phyloP scores from a whole-genome alignment of 371 early-diverging fungal species.

The Rhizopus delemar region DNA sequence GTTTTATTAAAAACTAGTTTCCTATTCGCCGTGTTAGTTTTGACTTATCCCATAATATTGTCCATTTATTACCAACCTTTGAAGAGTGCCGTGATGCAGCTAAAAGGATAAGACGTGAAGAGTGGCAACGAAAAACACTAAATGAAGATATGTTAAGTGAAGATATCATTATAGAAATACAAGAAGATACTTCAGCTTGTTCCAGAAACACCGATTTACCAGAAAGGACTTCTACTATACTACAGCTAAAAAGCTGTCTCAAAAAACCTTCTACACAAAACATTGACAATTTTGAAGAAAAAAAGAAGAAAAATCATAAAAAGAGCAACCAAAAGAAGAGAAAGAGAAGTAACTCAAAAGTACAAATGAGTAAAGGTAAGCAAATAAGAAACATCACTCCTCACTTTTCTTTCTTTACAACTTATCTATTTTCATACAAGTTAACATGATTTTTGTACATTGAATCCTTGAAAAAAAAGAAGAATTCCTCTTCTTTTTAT shows the following conservation, averaged over 20 bases:
- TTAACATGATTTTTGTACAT: slow-evolving; percentile 21
- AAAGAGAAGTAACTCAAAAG: slow-evolving; percentile 20
- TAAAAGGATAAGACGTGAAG: slow-evolving; percentile 34
- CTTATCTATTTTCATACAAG: not conserved
- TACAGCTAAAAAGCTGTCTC: slow-evolving; percentile 22
- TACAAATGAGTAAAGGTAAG: slow-evolving; percentile 3
- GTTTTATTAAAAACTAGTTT: not conserved
- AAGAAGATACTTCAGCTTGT: slow-evolving; percentile 22
- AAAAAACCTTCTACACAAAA: slow-evolving; percentile 21
- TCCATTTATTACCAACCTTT: slow-evolving; percentile 43
- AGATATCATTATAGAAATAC: slow-evolving; percentile 45
- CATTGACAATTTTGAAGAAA: not conserved
- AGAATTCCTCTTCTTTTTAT: not conserved
- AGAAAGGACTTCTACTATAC: not conserved
- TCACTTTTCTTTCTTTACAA: not conserved
- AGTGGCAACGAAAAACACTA: slow-evolving; percentile 31
- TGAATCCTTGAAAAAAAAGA: slow-evolving; percentile 14
- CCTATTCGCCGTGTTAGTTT: slow-evolving; percentile 44
- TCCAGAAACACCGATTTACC: slow-evolving; percentile 15
- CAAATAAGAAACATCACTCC: not conserved
- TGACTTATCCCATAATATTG: slow-evolving; percentile 44
- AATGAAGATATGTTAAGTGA: slow-evolving; percentile 45
- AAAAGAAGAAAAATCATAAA: slow-evolving; percentile 4
- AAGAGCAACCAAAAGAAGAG: slow-evolving; percentile 28
- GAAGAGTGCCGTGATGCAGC: slow-evolving; percentile 39